Evolutionary conservation across 495 filamentous ascomycete genomes (phyloP), one percentile per base, ranked within the genome.

Genomic region (Hypoxylon trugodes): DNA sequence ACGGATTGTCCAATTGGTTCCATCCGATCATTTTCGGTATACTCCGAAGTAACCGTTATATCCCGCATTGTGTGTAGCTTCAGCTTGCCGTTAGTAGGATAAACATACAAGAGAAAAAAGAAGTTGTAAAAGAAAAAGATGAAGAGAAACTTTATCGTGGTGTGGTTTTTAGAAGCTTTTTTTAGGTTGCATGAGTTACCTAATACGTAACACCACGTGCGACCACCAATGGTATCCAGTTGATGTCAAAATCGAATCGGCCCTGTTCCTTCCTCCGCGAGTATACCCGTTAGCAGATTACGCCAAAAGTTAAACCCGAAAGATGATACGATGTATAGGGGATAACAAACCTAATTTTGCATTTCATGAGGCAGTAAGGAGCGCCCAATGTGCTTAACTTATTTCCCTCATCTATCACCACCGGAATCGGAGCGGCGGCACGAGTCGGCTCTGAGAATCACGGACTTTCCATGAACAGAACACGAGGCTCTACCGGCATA

Each of bases 191-290:
- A 36, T 10, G 7, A 59, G 43, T 50, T 59, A 59, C 45, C 32
- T 59, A 59, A 59, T 48, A 2, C 12, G 12, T 15, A 41, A 49
- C 26, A 25, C 55, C 45, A 59, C 45, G 32, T 41, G 35, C 12
- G 15, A 42, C n/a, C 40, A 22, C 16, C 30, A 37, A 46, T 22
- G 13, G n/a, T n/a, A n/a, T n/a, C n/a, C n/a, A n/a, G n/a, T n/a
- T n/a, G n/a, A n/a, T n/a, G n/a, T n/a, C n/a, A n/a, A n/a, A n/a
- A n/a, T n/a, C n/a, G n/a, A n/a, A n/a, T n/a, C n/a, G n/a, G 53
- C 13, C 42, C 22, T 19, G 9, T 32, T 30, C 25, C 26, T 32
- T 32, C 43, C n/a, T 25, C 25, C 25, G 26, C 43, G n/a, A n/a
- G n/a, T n/a, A n/a, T n/a, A n/a, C n/a, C n/a, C n/a, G n/a, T n/a